Base-by-base conservation (phyloP, 208 protist genomes). In the Naegleria fowleri region DNA sequence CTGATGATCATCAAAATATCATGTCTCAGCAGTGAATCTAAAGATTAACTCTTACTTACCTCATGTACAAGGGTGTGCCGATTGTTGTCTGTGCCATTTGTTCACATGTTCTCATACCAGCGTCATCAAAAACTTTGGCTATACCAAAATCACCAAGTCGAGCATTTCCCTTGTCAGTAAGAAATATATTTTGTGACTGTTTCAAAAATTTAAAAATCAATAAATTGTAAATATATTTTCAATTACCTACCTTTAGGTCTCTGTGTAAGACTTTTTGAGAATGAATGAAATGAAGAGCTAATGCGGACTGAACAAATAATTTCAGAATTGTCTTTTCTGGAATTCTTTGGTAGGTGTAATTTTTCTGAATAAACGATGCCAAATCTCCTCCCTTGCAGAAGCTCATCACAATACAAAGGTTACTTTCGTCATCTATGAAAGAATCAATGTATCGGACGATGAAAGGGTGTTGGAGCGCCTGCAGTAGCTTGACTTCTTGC, bases 141-240 rank as follows among this genome's bases (percentile, higher is more conserved):
- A 98, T 98, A 39, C 97, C 97, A 95, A 98, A 98, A 92, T 98
- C 97, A 29, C 97, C 97, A 9, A 98, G 86, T 91, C 98, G 98
- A 67, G 97, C 93, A 36, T 97, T 89, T 55, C 96, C 95, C 58
- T 97, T 94, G 67, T 92, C 94, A 15, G 96, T 98, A 48, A 98
- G 92, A 91, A 98, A 98, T 5, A 98, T 94, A 92, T 98, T 98
- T 92, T 98, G 97, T 55, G 96, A 95, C 92, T 98, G 97, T 75
- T 98, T 94, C 91, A 98, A 96, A 76, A 96, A 94, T 91, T 98
- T 96, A 16, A 98, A 91, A 43, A 98, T 97, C 91, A 97, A 97
- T 22, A 95, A 95, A 85, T 97, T 93, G 91, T 98, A 96, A 22
- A 97, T 93, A 92, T 97, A 96, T 29, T 97, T 48, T 1, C 1